Base-by-base conservation (phyloP, 257 asterid genomes). In the Craterostigma plantagineum region DNA sequence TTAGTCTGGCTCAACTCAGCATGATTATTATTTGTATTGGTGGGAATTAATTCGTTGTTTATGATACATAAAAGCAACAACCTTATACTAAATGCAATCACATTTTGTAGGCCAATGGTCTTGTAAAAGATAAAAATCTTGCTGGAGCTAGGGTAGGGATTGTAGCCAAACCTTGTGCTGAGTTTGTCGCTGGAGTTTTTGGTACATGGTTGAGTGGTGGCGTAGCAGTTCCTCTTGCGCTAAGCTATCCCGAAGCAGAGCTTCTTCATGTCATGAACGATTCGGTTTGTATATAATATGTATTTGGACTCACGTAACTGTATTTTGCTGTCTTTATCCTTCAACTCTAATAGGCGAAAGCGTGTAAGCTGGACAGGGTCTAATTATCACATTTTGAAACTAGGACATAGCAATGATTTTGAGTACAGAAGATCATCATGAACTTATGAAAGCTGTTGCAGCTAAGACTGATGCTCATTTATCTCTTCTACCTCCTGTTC, bases 211-310 rank as follows among this genome's bases (percentile, higher is more conserved):
- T 76, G 49, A 63, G 91, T 63, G 92, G 95, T 56, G 92, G 93
- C 49, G 93, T 84, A 55, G 93, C 93, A 0, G 98, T 87, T 15
- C 98, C 98, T 48, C 93, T 87, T 14, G 98, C 98, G 33, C 79
- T 87, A 50, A 82, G 95, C 82, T 87, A 87, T 58, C 98, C 98
- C 4, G 98, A 87, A 68, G 69, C 84, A 35, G 98, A 87, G 70
- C 68, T 87, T 18, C 67, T 87, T 52, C 98, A 87, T 51, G 98
- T 87, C 63, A 74, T 82, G 77, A 76, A 79, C 52, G 95, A 87
- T 67, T 73, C 95, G 73, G 98, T 87, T 50, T 7, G 86, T 63
- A 37, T 57, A 47, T 42, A 45, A 38, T 43, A 4, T 33, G n/a
- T n/a, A n/a, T n/a, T n/a, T n/a, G n/a, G n/a, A n/a, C n/a, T n/a